Base-by-base conservation (phyloP, 2,329 filamentous ascomycete species). In the Scortechinia acanthostroma region DNA sequence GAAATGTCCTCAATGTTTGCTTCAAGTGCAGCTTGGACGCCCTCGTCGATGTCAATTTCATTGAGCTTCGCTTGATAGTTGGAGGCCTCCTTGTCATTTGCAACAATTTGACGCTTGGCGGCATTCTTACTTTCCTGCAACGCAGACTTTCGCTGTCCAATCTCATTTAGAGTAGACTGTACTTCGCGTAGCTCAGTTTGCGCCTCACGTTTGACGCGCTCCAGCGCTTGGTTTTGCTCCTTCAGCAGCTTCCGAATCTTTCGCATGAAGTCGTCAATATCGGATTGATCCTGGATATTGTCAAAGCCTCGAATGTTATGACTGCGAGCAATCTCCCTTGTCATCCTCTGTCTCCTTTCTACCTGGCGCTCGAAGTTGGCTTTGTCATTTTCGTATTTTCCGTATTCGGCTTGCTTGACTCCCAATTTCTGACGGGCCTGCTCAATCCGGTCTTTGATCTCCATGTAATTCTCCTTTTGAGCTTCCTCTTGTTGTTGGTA, bases 291-390 rank as follows among this genome's bases (percentile, higher is more conserved):
- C 40, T 95, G 66, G 13, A 90, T 80, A 17, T 83, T 78, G 50
- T 95, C 89, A 56, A 86, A 95, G 0, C 91, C 91, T 23, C 88
- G 83, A 50, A 98, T 87, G 47, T 79, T 82, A 61, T 95, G 87
- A 21, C 73, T 73, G 42, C 79, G 74, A 15, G 91, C 89, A 28
- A 88, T 81, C 47, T 91, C 83, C 51, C 83, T 88, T 46, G 96
- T 80, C 60, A 95, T 76, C 6, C 76, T 73, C 55, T 84, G 74
- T 30, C 91, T 85, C 40, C 77, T 70, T 52, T 79, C 71, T 3
- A 95, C 60, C 51, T 96, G 87, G 3, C 85, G 79, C 58, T 96
- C 88, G 58, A 93, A 88, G 54, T 86, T 88, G 49, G 88, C 84
- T 65, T 91, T 90, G 58, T 95, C 85, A 2, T 91, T 91, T 61